Percentiles rank a stretch among this genome's conserved stretches.
These are phyloP conservation scores for Cryphonectria nitschkei DNA, from an alignment of 2,329 filamentous ascomycete species.

Conservation along the genomic window DNA sequence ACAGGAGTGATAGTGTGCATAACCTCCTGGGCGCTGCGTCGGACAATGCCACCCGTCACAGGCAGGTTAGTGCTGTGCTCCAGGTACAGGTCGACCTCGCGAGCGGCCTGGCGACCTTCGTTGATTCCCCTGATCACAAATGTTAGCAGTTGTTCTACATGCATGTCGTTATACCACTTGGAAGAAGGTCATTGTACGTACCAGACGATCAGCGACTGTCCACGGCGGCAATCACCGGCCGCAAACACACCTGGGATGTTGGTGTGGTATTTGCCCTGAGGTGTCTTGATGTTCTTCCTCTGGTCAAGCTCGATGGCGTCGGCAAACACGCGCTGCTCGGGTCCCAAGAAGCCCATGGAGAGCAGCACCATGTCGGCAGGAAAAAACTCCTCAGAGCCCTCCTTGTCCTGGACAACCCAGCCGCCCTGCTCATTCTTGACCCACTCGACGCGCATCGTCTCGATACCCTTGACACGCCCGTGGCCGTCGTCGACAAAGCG, in stretches of 20 bases:
- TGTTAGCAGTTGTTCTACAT: conserved; percentile 40
- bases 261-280: conserved; percentile 83
- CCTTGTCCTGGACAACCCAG: conserved; percentile 98
- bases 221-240: conserved; percentile 91
- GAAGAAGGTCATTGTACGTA: conserved; percentile 49
- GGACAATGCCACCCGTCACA: conserved; percentile 90
- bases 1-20: conserved; percentile 44
- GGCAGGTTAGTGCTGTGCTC: conserved; percentile 79
- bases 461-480: conserved; percentile 92
- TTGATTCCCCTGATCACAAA: conserved; percentile 77
- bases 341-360: conserved; percentile 96
- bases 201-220: conserved; percentile 96
- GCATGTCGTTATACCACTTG: conserved; percentile 12
- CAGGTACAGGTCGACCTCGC: conserved; percentile 88
- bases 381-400: conserved; percentile 94
- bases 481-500: conserved; percentile 89
- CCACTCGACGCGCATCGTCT: conserved; percentile 94
- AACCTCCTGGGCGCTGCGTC: conserved; percentile 76
- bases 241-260: conserved; percentile 89
- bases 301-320: conserved; percentile 89
- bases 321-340: conserved; percentile 82
- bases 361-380: conserved; percentile 91
- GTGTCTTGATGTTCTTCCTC: conserved; percentile 95
- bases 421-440: conserved; percentile 85
- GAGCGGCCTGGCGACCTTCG: conserved; percentile 89